A percentile compares a stretch with the other conserved stretches of the same genome.
phyloP scores from a whole-genome alignment of 2,329 filamentous ascomycete species.

The Clonostachys sp. region DNA sequence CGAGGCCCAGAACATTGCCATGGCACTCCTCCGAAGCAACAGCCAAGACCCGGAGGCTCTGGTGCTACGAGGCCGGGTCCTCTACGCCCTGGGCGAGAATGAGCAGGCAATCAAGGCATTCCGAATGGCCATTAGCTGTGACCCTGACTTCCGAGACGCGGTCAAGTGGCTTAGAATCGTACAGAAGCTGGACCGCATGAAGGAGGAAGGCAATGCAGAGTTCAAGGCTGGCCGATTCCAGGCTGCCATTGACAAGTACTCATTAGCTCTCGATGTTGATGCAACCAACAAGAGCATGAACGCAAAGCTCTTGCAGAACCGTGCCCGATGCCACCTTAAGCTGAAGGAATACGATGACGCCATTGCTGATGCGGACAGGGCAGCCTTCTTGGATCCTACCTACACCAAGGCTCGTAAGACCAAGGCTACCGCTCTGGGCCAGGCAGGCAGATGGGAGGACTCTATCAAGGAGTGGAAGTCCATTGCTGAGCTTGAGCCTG shows the following conservation, averaged over 20 bases:
- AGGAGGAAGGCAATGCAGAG: constrained; percentile 85
- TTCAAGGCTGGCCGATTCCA: constrained; percentile 84
- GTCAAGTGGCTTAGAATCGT: constrained; percentile 86
- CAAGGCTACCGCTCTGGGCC: constrained; percentile 83
- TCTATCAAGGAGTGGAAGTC: constrained; percentile 85
- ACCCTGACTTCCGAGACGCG: constrained; percentile 86
- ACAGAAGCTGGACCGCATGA: constrained; percentile 88
- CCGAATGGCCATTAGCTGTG: constrained; percentile 81
- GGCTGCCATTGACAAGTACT: constrained; percentile 80
- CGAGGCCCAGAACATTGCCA: constrained; percentile 89
- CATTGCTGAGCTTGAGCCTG: constrained; percentile 76
- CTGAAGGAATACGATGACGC: constrained; percentile 81
- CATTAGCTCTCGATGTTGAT: constrained; percentile 78
- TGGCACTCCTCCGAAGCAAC: constrained; percentile 80
- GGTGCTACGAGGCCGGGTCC: constrained; percentile 78
- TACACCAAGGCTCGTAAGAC: constrained; percentile 93
- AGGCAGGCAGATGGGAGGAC: constrained; percentile 87
- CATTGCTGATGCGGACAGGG: constrained; percentile 80
- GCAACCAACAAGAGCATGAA: constrained; percentile 87
- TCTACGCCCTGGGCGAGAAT: constrained; percentile 91
- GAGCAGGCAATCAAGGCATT: constrained; percentile 93
- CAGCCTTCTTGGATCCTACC: constrained; percentile 73
- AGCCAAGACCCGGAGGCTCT: constrained; percentile 90
- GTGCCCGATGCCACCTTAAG: constrained; percentile 78
- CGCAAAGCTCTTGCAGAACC: constrained; percentile 90